Percentiles rank a stretch among this genome's conserved stretches.
These are phyloP conservation scores for Gracilaria domingensis DNA, from an alignment of 23 red algal genomes.

Conservation along the genomic window DNA sequence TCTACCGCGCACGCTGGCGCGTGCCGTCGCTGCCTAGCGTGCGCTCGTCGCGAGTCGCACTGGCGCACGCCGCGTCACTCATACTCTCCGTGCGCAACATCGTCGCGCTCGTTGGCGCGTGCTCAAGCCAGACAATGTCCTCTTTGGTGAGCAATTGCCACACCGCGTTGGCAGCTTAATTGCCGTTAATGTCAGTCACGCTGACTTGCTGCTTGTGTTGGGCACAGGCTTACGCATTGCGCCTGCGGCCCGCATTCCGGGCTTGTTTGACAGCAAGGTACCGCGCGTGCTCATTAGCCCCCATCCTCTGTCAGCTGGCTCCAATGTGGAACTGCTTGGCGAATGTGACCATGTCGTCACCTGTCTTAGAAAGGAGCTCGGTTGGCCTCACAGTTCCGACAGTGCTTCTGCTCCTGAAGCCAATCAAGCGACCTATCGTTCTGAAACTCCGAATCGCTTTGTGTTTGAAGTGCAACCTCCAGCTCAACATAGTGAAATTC, in stretches of 20 bases:
- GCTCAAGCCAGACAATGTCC: constrained; percentile 96
- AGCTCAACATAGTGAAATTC: neutral
- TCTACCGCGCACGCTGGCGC: neutral
- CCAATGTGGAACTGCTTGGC: constrained; percentile 88
- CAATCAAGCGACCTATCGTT: neutral
- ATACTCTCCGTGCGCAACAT: constrained; percentile 48
- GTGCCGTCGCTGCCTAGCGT: neutral
- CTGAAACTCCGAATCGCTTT: constrained; percentile 15
- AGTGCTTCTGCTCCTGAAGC: neutral
- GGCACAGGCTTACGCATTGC: constrained; percentile 90
- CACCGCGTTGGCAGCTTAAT: constrained; percentile 51
- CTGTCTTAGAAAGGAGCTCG: constrained; percentile 26
- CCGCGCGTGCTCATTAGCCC: constrained; percentile 89
- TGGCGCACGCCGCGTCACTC: constrained; percentile 58
- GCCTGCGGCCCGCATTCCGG: constrained; percentile 80
- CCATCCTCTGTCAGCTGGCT: constrained; percentile 69
- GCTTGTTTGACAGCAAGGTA: constrained; percentile 42
- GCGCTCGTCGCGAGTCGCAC: neutral
- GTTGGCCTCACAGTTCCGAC: constrained; percentile 25
- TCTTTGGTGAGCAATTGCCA: constrained; percentile 92
- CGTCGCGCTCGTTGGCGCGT: constrained; percentile 91
- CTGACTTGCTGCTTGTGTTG: constrained; percentile 92
- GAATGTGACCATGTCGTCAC: constrained; percentile 82
- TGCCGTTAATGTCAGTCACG: constrained; percentile 42
- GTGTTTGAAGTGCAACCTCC: neutral